Percentiles rank a stretch among this genome's conserved stretches.
Evolutionary conservation across 2,329 filamentous ascomycete species (phyloP).

Genomic region (Beauveria bassiana): DNA sequence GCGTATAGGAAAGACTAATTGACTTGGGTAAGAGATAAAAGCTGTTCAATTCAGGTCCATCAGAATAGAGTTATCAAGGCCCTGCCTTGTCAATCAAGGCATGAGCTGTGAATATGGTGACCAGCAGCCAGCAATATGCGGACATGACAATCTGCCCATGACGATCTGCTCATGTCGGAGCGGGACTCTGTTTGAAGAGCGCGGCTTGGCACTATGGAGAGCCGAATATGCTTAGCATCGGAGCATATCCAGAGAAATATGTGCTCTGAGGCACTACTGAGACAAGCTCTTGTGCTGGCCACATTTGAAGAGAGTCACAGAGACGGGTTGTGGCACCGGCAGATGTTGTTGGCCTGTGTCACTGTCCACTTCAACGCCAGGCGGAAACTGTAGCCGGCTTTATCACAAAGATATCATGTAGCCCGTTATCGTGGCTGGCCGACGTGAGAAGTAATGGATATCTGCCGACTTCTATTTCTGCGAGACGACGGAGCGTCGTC

Average conservation of each 20-base stretch:
- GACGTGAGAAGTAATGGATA: not conserved
- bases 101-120: not conserved
- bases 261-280: not conserved
- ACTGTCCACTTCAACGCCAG: not conserved
- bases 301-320: not conserved
- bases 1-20: not conserved
- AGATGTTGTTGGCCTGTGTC: not conserved
- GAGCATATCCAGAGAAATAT: too few species aligned
- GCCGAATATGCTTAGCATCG: not conserved
- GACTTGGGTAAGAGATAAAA: not conserved
- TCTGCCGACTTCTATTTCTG: not conserved
- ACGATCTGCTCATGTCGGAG: not conserved
- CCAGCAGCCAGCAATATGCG: not conserved
- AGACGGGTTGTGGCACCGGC: not conserved
- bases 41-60: not conserved
- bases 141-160: not conserved
- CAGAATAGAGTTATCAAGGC: not conserved
- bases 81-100: slow-evolving; percentile 2
- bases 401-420: not conserved
- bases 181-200: not conserved
- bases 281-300: too few species aligned
- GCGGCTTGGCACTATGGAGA: not conserved
- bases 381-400: not conserved
- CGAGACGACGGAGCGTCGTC: not conserved
- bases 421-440: not conserved